A percentile compares a stretch with the other conserved stretches of the same genome.
These are phyloP conservation scores for Xylaria grammica DNA, from an alignment of 495 filamentous ascomycete genomes.

Conservation along the genomic window DNA sequence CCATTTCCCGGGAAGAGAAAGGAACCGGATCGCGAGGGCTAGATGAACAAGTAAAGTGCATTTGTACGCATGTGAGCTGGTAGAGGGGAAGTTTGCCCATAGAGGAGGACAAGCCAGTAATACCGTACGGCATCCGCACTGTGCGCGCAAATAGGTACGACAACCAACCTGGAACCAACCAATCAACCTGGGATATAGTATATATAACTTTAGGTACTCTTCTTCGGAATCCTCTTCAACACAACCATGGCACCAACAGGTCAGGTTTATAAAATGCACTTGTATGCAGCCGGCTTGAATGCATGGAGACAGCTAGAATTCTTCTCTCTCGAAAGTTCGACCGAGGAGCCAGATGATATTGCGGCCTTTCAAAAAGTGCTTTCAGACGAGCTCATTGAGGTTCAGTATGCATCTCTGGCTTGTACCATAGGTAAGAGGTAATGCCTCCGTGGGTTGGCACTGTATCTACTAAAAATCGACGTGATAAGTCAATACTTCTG, in stretches of 20 bases:
- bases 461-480: neutral
- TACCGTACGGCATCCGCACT: neutral
- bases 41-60: neutral
- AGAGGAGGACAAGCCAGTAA: neutral
- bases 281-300: constrained; percentile 59
- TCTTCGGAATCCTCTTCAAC: neutral
- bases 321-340: constrained; percentile 4
- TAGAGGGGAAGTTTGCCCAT: neutral
- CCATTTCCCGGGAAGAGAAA: no score
- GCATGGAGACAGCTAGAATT: constrained; percentile 55
- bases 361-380: constrained; percentile 44
- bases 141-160: constrained; percentile 1
- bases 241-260: neutral
- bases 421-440: constrained; percentile 47
- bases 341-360: constrained; percentile 46
- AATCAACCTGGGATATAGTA: neutral
- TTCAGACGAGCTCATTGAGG: constrained; percentile 36
- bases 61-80: neutral
- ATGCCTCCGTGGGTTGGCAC: neutral
- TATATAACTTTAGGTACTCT: no score
- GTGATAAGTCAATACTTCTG: constrained; percentile 33
- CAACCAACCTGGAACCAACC: no score
- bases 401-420: constrained; percentile 35
- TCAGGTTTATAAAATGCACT: constrained; percentile 39
- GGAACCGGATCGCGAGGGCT: neutral